Percentiles rank a stretch among this genome's conserved stretches.
Evolutionary conservation across 2,329 filamentous ascomycete genomes (phyloP).

Genomic region (Shiraia bambusicola): DNA sequence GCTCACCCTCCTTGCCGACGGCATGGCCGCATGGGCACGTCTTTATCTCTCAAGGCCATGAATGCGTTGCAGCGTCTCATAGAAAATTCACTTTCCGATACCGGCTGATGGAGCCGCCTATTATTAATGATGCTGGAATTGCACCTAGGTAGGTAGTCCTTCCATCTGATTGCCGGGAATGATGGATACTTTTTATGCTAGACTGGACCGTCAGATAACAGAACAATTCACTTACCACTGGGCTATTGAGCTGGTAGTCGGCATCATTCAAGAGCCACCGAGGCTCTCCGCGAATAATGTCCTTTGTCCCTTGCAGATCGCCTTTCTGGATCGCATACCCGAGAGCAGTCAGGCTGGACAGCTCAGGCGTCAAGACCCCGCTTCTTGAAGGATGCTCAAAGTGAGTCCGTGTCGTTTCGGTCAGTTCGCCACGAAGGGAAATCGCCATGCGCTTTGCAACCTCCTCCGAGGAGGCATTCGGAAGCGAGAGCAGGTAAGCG

Average conservation of each 20-base stretch:
- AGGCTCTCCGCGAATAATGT: constrained; percentile 68
- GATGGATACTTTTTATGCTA: constrained; percentile 17
- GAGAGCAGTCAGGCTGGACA: constrained; percentile 71
- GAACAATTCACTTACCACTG: constrained; percentile 44
- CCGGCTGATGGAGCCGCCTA: constrained; percentile 20
- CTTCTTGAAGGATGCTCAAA: constrained; percentile 73
- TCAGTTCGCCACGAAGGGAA: constrained; percentile 82
- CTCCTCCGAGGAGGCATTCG: constrained; percentile 63
- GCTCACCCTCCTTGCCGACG: constrained; percentile 25
- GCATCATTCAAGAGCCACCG: constrained; percentile 69
- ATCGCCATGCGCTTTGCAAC: constrained; percentile 71
- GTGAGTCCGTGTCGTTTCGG: constrained; percentile 69
- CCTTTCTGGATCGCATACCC: constrained; percentile 78
- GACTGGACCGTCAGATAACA: constrained; percentile 20
- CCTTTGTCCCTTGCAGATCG: constrained; percentile 64
- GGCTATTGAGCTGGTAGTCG: constrained; percentile 81
- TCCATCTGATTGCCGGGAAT: constrained; percentile 10
- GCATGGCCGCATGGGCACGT: constrained; percentile 18
- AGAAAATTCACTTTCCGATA: constrained; percentile 28
- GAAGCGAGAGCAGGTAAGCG: constrained; percentile 75
- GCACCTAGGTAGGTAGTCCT: constrained; percentile 9
- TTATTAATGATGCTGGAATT: too few relatives aligned
- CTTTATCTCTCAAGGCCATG: constrained; percentile 33
- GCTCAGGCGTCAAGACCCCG: constrained; percentile 54
- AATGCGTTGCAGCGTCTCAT: constrained; percentile 23